Evolutionary conservation across 1,284 basidiomycete species (phyloP).

Genomic region (Neolentinus lepideus): DNA sequence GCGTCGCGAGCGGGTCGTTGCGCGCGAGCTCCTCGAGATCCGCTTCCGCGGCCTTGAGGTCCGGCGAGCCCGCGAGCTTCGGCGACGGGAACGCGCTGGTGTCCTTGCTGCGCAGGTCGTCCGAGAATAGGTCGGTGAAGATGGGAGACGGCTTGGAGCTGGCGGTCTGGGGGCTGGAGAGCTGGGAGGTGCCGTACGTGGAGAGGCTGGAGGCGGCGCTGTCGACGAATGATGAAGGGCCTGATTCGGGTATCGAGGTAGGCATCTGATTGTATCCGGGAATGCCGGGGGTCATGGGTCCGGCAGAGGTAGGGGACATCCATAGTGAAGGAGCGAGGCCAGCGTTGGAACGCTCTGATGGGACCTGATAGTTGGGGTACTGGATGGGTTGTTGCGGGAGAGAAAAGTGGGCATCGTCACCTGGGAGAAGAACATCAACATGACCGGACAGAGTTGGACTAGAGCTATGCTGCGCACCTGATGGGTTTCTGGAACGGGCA

Average conservation of each 20-base stretch:
- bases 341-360: conserved; percentile 43
- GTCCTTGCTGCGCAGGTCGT: conserved; percentile 37
- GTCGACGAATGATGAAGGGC: background rate
- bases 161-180: conserved; percentile 12
- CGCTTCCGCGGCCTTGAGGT: conserved; percentile 34
- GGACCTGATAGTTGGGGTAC: conserved; percentile 18
- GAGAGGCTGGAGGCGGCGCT: conserved; percentile 14
- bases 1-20: conserved; percentile 88
- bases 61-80: conserved; percentile 58
- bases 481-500: background rate
- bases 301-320: conserved; percentile 60
- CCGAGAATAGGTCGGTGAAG: conserved; percentile 65
- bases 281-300: conserved; percentile 12
- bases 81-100: conserved; percentile 56
- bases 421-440: background rate
- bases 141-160: conserved; percentile 32
- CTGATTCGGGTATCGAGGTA: conserved; percentile 1
- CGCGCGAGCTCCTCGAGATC: conserved; percentile 62
- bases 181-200: conserved; percentile 15
- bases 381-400: background rate
- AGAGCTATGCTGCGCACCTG: background rate
- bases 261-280: background rate
- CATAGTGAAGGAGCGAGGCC: conserved; percentile 68
- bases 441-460: too few species aligned
- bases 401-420: background rate